A percentile compares a stretch with the other conserved stretches of the same genome.
Conservation (phyloP, 768 basidiomycete species). For the Pisolithus marmoratus region DNA sequence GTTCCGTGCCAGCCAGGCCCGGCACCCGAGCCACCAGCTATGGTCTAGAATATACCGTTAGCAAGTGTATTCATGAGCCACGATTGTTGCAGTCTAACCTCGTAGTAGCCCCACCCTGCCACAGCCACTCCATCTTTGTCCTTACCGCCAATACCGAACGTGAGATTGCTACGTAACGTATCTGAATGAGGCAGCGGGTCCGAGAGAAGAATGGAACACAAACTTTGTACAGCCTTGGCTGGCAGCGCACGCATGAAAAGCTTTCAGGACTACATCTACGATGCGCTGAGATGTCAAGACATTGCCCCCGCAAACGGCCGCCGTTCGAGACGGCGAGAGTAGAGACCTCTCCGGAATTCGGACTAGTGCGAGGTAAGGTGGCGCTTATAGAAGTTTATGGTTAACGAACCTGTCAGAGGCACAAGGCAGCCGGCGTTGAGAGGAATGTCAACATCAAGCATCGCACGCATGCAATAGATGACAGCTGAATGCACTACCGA, state of each 20-base stretch:
- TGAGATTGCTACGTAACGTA: slow-evolving; percentile 57
- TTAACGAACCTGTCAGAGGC: slow-evolving; percentile 62
- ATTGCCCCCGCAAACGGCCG: slow-evolving; percentile 91
- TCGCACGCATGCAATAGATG: slow-evolving; percentile 84
- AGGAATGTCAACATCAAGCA: slow-evolving; percentile 84
- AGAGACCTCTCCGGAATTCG: slow-evolving; percentile 75
- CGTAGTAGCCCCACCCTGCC: slow-evolving; percentile 89
- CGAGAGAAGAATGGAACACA: slow-evolving; percentile 18
- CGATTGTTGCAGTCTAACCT: slow-evolving; percentile 35
- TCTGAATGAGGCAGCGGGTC: background rate
- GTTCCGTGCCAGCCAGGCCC: slow-evolving; percentile 89
- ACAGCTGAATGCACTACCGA: slow-evolving; percentile 85
- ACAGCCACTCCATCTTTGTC: slow-evolving; percentile 67
- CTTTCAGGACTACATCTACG: slow-evolving; percentile 89
- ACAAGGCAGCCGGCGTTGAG: slow-evolving; percentile 92
- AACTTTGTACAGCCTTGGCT: slow-evolving; percentile 94
- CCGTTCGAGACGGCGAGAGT: slow-evolving; percentile 76
- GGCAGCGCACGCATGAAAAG: slow-evolving; percentile 87
- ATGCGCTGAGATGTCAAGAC: slow-evolving; percentile 90
- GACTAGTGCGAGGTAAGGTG: slow-evolving; percentile 37
- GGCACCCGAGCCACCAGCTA: slow-evolving; percentile 90
- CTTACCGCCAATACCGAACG: slow-evolving; percentile 88
- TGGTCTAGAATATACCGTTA: slow-evolving; percentile 52
- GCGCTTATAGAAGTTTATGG: background rate
- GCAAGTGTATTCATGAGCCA: slow-evolving; percentile 3